Base-by-base conservation (phyloP, 1,284 basidiomycete species). In the Ceratobasidium papillatum region DNA sequence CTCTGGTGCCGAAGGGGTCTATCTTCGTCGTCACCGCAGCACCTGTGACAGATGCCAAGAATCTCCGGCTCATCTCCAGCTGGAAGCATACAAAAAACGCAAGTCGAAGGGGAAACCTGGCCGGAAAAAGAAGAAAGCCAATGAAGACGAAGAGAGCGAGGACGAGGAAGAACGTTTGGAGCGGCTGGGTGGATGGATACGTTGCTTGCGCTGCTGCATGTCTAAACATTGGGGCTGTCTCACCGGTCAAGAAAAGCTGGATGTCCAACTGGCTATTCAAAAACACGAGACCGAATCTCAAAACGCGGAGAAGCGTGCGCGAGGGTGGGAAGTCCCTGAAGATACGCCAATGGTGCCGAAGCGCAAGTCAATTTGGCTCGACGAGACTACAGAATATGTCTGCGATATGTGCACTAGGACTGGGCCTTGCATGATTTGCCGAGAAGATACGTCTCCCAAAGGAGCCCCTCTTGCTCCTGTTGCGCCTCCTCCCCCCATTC, bases 151-250 rank as follows among this genome's bases (percentile, higher is more conserved):
- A 9, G 87, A 87, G n/a, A 75, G 77, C 56, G 75, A 82, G 5
- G 86, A 87, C 30, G 87, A 88, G 32, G 87, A 89, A 58, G 88
- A 89, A 69, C 83, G 84, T 59, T 82, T 89, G 5, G 82, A 80
- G n/a, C 80, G 80, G 4, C 82, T 93, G 52, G 92, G 92, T 27
- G 94, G 94, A 32, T 96, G 94, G 94, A 88, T 95, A 75, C 87
- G 90, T 83, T 96, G 94, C 79, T 83, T 94, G 56, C 90, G 88
- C 80, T 96, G 94, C 77, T 90, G 91, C 14, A 87, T 94, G 30
- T 85, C 87, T 14, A 88, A 88, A 41, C 94, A 96, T 80, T 96
- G 93, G 93, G 86, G 84, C 41, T 96, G 95, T 80, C 84, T 96
- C 17, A 86, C 88, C 14, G 81, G 80, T 47, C 84, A 84, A 19